Base-by-base conservation (phyloP, 108 stramenopile genomes). In the Cyclotella baltica region DNA sequence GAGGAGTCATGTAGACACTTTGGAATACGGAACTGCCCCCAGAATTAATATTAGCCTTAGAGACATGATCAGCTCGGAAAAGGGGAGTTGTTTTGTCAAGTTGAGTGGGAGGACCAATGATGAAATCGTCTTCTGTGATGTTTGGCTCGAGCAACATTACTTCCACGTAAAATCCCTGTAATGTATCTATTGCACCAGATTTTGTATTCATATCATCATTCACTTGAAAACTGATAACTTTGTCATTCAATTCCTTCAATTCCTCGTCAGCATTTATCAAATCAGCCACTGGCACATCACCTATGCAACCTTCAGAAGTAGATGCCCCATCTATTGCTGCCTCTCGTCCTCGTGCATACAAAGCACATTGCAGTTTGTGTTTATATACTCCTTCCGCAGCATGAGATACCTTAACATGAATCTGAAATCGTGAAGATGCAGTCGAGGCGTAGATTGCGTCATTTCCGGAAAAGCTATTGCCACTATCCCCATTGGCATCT, bases 91-190 rank as follows among this genome's bases (percentile, higher is more conserved):
- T 20, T 22, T 58, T 73, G 64, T 74, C 53, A 64, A 74, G 47
- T 15, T 36, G 19, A 4, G 36, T 38, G 23, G 78, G 64, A 38
- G 78, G 78, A 19, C 72, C 30, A 8, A 77, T 35, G 33, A 77
- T 68, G 4, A 52, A 28, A 28, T 77, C 68, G 5, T 69, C 61
- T 8, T 48, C 47, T 27, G 15, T 20, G 18, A 77, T 38, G 28
- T 77, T 36, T 16, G 76, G 76, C 36, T 70, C 76, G 15, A 69
- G 25, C 33, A 77, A 31, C 68, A 70, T 35, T 13, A 77, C 50
- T 31, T 61, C 68, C 34, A 77, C 76, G 2, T 68, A 28, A 77
- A 35, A 77, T 50, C 76, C 76, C 48, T 69, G 28, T 20, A 46
- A 35, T 40, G n/a, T 13, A 15, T 37, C 56, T 13, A 31, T 38